These are phyloP conservation scores for Diutina ranongensis DNA, from an alignment of 1,139 yeast genomes.

Conservation along the genomic window DNA sequence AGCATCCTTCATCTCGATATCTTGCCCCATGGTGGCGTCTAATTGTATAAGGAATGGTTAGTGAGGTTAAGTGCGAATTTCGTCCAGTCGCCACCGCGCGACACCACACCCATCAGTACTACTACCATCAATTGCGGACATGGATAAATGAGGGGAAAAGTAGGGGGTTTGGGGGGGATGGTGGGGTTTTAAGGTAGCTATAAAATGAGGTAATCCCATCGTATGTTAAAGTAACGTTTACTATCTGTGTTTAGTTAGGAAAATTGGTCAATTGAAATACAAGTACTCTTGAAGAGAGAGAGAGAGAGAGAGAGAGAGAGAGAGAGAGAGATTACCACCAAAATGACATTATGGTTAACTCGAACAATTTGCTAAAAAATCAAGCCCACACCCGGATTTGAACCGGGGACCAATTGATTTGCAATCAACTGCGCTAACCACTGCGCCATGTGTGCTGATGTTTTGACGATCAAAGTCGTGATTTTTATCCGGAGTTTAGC, in stretches of 20 bases:
- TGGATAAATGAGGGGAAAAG: not conserved
- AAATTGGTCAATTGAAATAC: not conserved
- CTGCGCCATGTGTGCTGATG: conserved; percentile 6
- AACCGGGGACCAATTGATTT: conserved; percentile 6
- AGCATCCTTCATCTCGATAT: conserved; percentile 23
- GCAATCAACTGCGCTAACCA: conserved; percentile 7
- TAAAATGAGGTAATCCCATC: not conserved
- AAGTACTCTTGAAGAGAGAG: too few relatives aligned
- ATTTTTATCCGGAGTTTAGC: not conserved
- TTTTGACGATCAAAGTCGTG: not conserved
- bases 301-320: too few relatives aligned
- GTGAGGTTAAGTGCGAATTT: not conserved
- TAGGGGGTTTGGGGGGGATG: not conserved
- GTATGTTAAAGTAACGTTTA: too few relatives aligned
- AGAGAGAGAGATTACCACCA: too few relatives aligned
- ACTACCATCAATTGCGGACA: not conserved
- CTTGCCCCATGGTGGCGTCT: conserved; percentile 9
- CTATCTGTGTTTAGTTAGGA: too few relatives aligned
- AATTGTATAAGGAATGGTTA: not conserved
- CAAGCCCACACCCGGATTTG: conserved; percentile 6
- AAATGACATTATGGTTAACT: too few relatives aligned
- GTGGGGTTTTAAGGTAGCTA: not conserved
- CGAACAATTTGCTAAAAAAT: too few relatives aligned
- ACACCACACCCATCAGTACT: not conserved
- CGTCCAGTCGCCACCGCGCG: conserved; percentile 3